Percentiles rank a stretch among this genome's conserved stretches.
These are phyloP conservation scores for Tetratostichococcus sp. DNA, from an alignment of 139 green algal genomes.

Conservation along the genomic window DNA sequence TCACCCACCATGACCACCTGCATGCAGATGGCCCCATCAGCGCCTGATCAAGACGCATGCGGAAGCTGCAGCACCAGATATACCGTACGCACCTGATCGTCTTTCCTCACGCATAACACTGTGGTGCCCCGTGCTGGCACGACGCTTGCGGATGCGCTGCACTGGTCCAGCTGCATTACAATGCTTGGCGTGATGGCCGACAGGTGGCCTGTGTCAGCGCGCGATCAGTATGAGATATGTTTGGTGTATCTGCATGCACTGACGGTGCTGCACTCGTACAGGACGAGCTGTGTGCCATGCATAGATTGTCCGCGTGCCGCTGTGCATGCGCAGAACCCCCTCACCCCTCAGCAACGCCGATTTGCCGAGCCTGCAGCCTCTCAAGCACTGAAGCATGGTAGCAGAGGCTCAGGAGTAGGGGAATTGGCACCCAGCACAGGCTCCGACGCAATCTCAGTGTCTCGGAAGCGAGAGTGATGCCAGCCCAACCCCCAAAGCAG, in stretches of 20 bases:
- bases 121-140: conserved; percentile 49
- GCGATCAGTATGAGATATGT: too few species aligned
- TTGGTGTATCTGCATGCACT: too few species aligned
- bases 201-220: too few species aligned
- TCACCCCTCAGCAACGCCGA: background rate
- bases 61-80: background rate
- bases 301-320: too few species aligned
- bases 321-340: too few species aligned
- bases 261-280: too few species aligned
- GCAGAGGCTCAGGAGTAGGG: too few species aligned
- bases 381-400: background rate
- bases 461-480: too few species aligned
- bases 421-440: too few species aligned
- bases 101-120: conserved; percentile 77
- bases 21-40: background rate
- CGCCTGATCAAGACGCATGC: background rate
- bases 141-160: background rate
- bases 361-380: background rate
- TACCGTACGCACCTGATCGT: conserved; percentile 37
- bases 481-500: too few species aligned
- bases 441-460: background rate
- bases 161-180: background rate
- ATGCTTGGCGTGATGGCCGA: too few species aligned
- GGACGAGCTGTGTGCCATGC: too few species aligned
- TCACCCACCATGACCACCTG: conserved; percentile 84